Conservation (phyloP, 2,329 filamentous ascomycete species). For the Aspergillus viridinutans region DNA sequence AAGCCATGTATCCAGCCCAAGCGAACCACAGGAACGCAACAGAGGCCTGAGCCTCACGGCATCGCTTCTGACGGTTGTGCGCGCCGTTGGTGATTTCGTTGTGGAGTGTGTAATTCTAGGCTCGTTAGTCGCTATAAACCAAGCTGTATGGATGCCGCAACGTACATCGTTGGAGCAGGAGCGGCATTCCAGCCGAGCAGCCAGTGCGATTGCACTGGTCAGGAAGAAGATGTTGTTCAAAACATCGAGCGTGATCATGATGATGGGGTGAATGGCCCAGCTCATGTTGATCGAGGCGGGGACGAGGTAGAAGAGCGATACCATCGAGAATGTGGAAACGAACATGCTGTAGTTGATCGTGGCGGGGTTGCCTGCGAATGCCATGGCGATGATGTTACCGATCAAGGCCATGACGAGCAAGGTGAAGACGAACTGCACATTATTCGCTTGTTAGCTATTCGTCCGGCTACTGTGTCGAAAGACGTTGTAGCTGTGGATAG, state of each 20-base stretch:
- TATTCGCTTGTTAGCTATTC: conserved; percentile 3
- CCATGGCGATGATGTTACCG: conserved; percentile 58
- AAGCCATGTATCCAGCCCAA: conserved; percentile 43
- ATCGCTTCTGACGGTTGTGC: conserved; percentile 35
- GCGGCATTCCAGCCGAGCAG: conserved; percentile 42
- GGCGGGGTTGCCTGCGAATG: conserved; percentile 50
- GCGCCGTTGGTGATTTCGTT: conserved; percentile 47
- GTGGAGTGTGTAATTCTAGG: conserved; percentile 35
- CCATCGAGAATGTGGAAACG: conserved; percentile 43
- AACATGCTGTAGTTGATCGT: conserved; percentile 55
- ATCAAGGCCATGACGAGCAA: conserved; percentile 58
- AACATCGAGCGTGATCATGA: conserved; percentile 42
- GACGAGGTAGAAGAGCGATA: conserved; percentile 47
- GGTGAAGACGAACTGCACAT: conserved; percentile 53
- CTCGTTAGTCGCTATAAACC: not conserved
- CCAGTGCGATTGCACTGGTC: conserved; percentile 45
- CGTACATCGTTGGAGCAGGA: conserved; percentile 46
- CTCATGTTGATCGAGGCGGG: conserved; percentile 39
- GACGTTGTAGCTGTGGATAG: not conserved
- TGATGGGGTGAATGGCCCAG: conserved; percentile 40
- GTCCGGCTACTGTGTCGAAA: not conserved
- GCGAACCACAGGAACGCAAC: conserved; percentile 51
- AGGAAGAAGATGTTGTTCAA: conserved; percentile 49
- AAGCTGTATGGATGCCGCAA: not conserved
- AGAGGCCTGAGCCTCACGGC: conserved; percentile 49